Conservation (phyloP, 2,329 filamentous ascomycete genomes). For the Colletotrichum incanum region DNA sequence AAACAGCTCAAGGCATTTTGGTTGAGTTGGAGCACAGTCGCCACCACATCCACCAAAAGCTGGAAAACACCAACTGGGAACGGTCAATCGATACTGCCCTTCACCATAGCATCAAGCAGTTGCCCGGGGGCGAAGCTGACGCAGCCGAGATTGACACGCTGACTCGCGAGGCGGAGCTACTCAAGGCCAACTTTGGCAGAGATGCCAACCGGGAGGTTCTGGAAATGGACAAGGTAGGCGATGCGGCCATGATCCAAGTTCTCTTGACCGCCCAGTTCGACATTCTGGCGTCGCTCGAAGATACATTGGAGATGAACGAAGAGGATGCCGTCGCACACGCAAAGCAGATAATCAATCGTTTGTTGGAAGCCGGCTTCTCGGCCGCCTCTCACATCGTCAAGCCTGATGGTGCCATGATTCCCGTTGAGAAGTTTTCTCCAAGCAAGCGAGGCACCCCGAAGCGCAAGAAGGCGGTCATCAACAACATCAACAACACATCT, state of each 20-base stretch:
- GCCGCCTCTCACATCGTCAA: conserved; percentile 90
- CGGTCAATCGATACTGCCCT: conserved; percentile 89
- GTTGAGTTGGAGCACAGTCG: conserved; percentile 91
- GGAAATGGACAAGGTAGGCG: conserved; percentile 87
- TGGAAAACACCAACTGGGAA: conserved; percentile 89
- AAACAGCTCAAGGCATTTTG: conserved; percentile 90
- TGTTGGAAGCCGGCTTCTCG: conserved; percentile 83
- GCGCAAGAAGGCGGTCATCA: conserved; percentile 70
- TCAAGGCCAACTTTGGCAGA: conserved; percentile 86
- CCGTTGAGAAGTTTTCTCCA: conserved; percentile 79
- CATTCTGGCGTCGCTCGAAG: conserved; percentile 85
- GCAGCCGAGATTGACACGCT: conserved; percentile 80
- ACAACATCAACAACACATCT: conserved; percentile 58
- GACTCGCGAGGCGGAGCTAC: conserved; percentile 85
- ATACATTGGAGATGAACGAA: conserved; percentile 86
- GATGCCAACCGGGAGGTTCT: conserved; percentile 84
- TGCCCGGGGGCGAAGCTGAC: conserved; percentile 79
- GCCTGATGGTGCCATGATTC: conserved; percentile 79
- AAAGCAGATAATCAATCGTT: conserved; percentile 80
- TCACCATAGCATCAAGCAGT: conserved; percentile 85
- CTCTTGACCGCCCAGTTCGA: conserved; percentile 94
- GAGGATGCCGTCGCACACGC: conserved; percentile 87
- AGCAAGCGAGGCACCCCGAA: conserved; percentile 83
- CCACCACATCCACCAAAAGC: conserved; percentile 89
- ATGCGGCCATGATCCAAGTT: conserved; percentile 84